Base-by-base conservation (phyloP, 805 yeast species). In the Starmerella bacillaris region DNA sequence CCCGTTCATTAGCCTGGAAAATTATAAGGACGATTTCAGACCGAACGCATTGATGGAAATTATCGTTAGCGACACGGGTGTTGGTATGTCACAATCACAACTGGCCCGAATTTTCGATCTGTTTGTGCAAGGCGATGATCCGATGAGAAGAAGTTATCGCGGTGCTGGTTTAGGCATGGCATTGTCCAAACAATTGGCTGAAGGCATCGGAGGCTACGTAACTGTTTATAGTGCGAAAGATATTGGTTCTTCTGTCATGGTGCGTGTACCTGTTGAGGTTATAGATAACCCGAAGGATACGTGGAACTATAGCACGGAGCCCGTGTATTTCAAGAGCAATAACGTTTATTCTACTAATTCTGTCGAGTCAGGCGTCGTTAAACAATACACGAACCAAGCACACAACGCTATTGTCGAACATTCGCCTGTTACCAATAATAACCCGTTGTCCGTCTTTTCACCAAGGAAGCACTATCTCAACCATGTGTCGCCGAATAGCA, bases 101-200 rank as follows among this genome's bases (percentile, higher is more conserved):
- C 93, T 83, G 48, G 75, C 76, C 30, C 72, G 76, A 37, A 86
- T 86, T 1, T 86, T 86, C 56, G 95, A 89, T 51, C 94, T 96
- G 2, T 86, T 86, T 59, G 83, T 83, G 14, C 98, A 86, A 57
- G 98, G 96, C 34, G 96, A 89, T 50, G 94, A 83, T 53, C 83
- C 95, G 0, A 63, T 86, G 27, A 75, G 93, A 2, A 66, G 94
- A 53, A 79, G 83, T 34, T 77, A 79, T 50, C 94, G 94, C 39
- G 98, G 98, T 43, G 86, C 96, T 0, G 98, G 98, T 3, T 63
- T 86, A 27, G 98, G 98, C 0, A 65, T 86, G 38, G 67, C 76
- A 0, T 83, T 86, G 50, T 86, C 94, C 55, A 66, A 83, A 41
- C 95, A 86, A 57, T 67, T 89, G 41, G 92, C 94, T 0, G 70